Conservation (phyloP, 495 filamentous ascomycete genomes). For the Aspergillus kassunensis region DNA sequence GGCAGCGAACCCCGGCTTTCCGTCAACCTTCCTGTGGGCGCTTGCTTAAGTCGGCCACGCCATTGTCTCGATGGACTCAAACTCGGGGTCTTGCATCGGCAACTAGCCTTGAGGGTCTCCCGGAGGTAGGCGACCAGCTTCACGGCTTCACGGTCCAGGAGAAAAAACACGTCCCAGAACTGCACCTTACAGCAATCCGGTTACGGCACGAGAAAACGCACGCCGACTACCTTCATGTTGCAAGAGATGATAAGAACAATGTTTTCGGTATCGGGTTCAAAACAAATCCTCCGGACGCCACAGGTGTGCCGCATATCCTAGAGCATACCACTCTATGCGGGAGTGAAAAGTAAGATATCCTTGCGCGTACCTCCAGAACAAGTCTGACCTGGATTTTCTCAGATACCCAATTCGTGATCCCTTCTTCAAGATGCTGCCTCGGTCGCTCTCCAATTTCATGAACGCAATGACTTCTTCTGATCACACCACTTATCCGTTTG, state of each 20-base stretch:
- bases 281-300: slow-evolving; percentile 95
- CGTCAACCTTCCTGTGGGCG: slow-evolving; percentile 21
- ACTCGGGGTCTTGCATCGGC: slow-evolving; percentile 55
- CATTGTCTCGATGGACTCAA: slow-evolving; percentile 40
- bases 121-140: slow-evolving; percentile 74
- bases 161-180: slow-evolving; percentile 85
- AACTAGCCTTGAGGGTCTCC: slow-evolving; percentile 65
- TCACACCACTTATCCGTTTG: slow-evolving; percentile 97
- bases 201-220: slow-evolving; percentile 90
- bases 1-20: slow-evolving; percentile 24
- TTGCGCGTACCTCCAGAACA: no score
- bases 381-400: slow-evolving; percentile 13
- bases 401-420: slow-evolving; percentile 95
- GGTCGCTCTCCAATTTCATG: slow-evolving; percentile 98
- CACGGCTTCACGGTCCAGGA: slow-evolving; percentile 90
- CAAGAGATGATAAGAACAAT: slow-evolving; percentile 94
- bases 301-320: slow-evolving; percentile 93
- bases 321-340: slow-evolving; percentile 97
- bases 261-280: slow-evolving; percentile 99
- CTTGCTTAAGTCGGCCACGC: slow-evolving; percentile 15
- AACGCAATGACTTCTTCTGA: slow-evolving; percentile 96
- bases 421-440: slow-evolving; percentile 99
- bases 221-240: slow-evolving; percentile 93
- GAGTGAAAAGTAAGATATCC: slow-evolving; percentile 72
- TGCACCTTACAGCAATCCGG: slow-evolving; percentile 86